Percentiles rank a stretch among this genome's conserved stretches.
phyloP scores from a whole-genome alignment of 2,329 filamentous ascomycete species.

The Ceratocystis huliohia region DNA sequence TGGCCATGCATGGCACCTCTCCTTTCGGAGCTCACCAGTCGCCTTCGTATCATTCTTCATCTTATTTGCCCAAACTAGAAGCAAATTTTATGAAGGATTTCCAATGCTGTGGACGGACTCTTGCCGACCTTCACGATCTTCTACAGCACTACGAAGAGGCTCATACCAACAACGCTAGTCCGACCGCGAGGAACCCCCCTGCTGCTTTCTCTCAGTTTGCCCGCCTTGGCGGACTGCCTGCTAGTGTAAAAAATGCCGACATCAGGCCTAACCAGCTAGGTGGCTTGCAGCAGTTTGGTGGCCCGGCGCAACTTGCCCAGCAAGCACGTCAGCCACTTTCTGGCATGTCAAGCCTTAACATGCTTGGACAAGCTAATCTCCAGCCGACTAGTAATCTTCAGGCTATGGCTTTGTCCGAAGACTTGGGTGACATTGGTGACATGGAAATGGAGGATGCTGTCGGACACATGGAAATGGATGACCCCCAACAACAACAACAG shows the following conservation, averaged over 20 bases:
- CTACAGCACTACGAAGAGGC: conserved; percentile 94
- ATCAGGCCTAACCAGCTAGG: conserved; percentile 10
- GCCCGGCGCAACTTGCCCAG: conserved; percentile 20
- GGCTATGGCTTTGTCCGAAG: conserved; percentile 31
- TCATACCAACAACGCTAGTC: conserved; percentile 56
- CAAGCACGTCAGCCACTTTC: conserved; percentile 21
- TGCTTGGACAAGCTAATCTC: conserved; percentile 29
- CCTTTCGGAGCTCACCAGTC: conserved; percentile 71
- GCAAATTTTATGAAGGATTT: conserved; percentile 98
- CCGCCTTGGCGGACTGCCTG: conserved; percentile 8
- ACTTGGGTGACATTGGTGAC: conserved; percentile 77
- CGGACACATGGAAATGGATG: conserved; percentile 51
- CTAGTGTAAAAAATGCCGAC: conserved; percentile 12
- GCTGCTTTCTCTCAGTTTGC: conserved; percentile 31
- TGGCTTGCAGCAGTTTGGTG: conserved; percentile 20
- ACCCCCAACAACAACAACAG: conserved; percentile 35
- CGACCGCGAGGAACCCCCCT: conserved; percentile 30
- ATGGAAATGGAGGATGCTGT: conserved; percentile 93
- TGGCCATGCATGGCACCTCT: conserved; percentile 93
- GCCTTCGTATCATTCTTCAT: conserved; percentile 93
- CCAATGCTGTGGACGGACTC: conserved; percentile 78
- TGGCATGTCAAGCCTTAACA: conserved; percentile 18
- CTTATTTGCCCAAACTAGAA: conserved; percentile 90
- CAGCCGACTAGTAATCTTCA: conserved; percentile 35
- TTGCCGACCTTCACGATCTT: conserved; percentile 86